Evolutionary conservation across 148 eudicot species (phyloP), one percentile per base, ranked within the genome.

Genomic region (Gaultheria prostrata): DNA sequence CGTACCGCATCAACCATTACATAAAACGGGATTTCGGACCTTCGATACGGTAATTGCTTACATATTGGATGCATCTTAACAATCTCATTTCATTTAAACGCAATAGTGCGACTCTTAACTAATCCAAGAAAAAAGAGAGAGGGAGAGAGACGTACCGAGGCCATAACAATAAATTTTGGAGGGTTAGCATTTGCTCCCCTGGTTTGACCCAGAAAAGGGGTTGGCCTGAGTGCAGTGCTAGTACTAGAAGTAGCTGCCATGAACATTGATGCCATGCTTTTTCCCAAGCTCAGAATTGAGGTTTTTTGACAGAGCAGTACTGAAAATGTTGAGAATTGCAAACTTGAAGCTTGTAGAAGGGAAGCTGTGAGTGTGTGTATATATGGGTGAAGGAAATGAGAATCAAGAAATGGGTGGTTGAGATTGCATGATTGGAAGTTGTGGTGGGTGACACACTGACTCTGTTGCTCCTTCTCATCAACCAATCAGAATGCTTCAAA

Each of bases 161-260:
- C 95, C 92, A 91, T 87, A 71, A 93, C 94, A 75, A 92, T 86
- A 84, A 89, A 95, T 83, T 92, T 92, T 24, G 94, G 90, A 63
- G 94, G 71, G 80, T 94, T 94, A 61, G 85, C 91, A 80, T 84
- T 87, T 3, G 89, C 61, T 61, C 89, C 90, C 72, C 83, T 90
- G 82, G 91, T 85, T 87, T 89, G 94, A 46, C 97, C 98, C 82
- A 95, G 89, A 46, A 95, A 95, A 10, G 98, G 93, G 81, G 94
- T 94, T 67, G 94, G 90, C 81, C 90, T 87, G 76, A 93, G 89
- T 70, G 90, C 91, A 54, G 92, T 85, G 53, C 92, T 90, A 30
- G 93, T 93, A 86, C 94, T 91, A 3, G 80, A 35, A 51, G 80
- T 78, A 17, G 67, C 89, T 2, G 90, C 90, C 87, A 86, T 86